Evolutionary conservation across 768 basidiomycete species (phyloP), one percentile per base, ranked within the genome.

Genomic region (Trametes maxima): DNA sequence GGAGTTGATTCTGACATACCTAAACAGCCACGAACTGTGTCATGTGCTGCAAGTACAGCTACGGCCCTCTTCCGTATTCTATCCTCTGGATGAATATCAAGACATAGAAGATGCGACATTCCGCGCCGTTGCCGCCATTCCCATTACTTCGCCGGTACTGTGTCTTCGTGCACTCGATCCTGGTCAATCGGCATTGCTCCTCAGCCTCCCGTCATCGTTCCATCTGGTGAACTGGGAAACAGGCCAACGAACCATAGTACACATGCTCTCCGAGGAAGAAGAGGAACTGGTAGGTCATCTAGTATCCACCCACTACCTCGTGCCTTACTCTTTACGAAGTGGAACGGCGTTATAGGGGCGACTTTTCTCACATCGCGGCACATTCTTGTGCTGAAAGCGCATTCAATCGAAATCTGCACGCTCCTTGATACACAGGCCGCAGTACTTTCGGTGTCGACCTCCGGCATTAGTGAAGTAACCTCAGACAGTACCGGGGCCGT

Each of bases 381-480:
- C 40, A 51, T 87, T n/a, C 70, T 87, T 24, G 76, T 82, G 22
- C 78, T 86, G 67, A 83, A 79, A 58, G 72, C 78, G 0, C 81
- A 79, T 5, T 79, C 84, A 0, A 65, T 88, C 22, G 83, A 86
- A 59, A 70, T 84, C 2, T 76, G 79, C 60, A 70, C 77, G 0
- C 64, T 65, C 25, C 43, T 60, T 3, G 57, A 64, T 37, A 21
- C 1, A 47, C 16, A 25, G 12, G 40, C 13, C 2, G 17, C 24
- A n/a, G 16, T 10, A 0, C 8, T 14, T 17, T 10, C 43, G 17
- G n/a, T 8, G 8, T 8, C 12, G 17, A 7, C 21, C 43, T 17
- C 12, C n/a, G n/a, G 17, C n/a, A 17, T 21, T 44, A 44, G 12
- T 17, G 8, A 8, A 44, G 43, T 21, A 44, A 8, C 11, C 8